Conservation (phyloP, 1,284 basidiomycete genomes). For the Bjerkandera adusta region DNA sequence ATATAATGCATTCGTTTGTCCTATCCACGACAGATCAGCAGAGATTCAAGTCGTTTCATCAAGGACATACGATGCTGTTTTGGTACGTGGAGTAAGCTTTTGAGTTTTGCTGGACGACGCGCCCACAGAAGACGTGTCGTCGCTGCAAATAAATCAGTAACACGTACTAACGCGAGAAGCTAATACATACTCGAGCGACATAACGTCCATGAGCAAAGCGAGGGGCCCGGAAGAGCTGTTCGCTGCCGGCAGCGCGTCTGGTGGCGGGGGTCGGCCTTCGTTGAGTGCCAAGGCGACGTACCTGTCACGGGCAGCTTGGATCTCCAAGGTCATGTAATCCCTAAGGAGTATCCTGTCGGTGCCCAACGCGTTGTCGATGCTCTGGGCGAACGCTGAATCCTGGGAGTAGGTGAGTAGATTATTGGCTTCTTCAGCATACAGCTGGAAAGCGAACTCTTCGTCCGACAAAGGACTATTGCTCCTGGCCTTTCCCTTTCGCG, state of each 20-base stretch:
- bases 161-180: no score
- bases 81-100: no score
- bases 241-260: background rate
- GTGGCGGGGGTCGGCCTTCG: background rate
- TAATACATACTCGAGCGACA: no score
- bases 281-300: constrained; percentile 2
- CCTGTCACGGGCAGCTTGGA: constrained; percentile 1
- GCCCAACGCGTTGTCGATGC: constrained; percentile 4
- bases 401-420: constrained; percentile 1
- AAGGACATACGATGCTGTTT: no score
- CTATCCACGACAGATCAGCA: no score
- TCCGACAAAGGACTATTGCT: constrained; percentile 2
- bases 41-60: background rate
- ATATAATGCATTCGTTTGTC: constrained; percentile 40
- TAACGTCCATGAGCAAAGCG: no score
- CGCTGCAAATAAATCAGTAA: no score
- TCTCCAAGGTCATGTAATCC: background rate
- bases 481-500: constrained; percentile 8
- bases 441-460: constrained; percentile 9
- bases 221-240: no score
- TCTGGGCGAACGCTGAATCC: constrained; percentile 2
- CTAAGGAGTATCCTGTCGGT: background rate
- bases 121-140: no score
- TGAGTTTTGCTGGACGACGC: no score
- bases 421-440: constrained; percentile 9